Evolutionary conservation across 1,139 yeast species (phyloP), one percentile per base, ranked within the genome.

Genomic region (Barnettozyma hawaiiensis): DNA sequence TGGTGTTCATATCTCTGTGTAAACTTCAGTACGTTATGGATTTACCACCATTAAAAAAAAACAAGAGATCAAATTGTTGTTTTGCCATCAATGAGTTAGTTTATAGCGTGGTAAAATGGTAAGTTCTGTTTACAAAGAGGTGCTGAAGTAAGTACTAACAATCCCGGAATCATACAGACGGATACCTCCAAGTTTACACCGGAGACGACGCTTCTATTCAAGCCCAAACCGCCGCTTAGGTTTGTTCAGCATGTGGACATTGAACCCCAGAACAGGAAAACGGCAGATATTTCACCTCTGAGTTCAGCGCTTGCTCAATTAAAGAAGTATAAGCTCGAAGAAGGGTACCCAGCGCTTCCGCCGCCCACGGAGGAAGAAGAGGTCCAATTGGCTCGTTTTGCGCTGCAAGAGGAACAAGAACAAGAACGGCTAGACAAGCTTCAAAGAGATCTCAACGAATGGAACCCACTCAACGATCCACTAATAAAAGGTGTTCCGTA

Each of bases 401-500:
- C 66, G 23, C 59, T 57, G 33, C 63, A 63, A 37, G 49, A 52
- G 33, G 64, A 59, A 33, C 62, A 58, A 43, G 55, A 55, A 11
- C 7, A 16, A 3, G 14, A 22, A 14, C 37, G 38, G 18, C 58
- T 61, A 41, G 49, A 54, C 22, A 59, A 60, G 37, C 44, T 53
- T 32, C 49, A 59, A 37, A 60, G 58, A 31, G 76, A 51, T 49
- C 59, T 60, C 35, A 57, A 50, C 46, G 68, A 55, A 56, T 89
- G 73, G 87, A 70, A 70, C 50, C 90, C 77, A 23, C 66, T 53
- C 39, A 63, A 57, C 29, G 95, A 86, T 55, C 73, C 76, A 7
- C 77, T 81, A 41, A 69, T 81, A 21, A 69, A 73, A 49, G 82
- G 84, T 9, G 95, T 89, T 55, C 95, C 97, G 0, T 80, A 73